Evolutionary conservation across 1,284 basidiomycete genomes (phyloP), one percentile per base, ranked within the genome.

Genomic region (Malassezia arunalokei): DNA sequence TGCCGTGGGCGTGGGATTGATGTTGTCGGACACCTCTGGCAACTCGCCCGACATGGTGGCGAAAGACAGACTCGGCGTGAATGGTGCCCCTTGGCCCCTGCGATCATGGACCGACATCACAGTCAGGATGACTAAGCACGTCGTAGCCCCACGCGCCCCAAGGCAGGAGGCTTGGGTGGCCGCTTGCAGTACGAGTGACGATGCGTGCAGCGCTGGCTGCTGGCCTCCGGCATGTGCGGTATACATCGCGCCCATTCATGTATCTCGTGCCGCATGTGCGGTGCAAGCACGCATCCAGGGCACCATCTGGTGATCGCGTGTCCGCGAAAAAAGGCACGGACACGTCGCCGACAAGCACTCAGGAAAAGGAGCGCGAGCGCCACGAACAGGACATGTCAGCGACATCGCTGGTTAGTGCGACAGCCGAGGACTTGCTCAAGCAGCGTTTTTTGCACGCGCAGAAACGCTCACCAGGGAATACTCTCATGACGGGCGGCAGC

Each of bases 371-470:
- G 20, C 20, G 20, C 20, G 20, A 24, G 20, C 20, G 20, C 20
- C 20, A 24, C 20, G 20, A 24, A 24, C 38, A 27, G 20, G 8
- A 11, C 47, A 41, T 24, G 20, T 24, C 20, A 24, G 20, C 33
- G 11, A 35, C 15, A 35, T 37, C 52, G 29, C 53, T 55, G 8
- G 55, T 51, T 7, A 52, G 55, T 33, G 41, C 56, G 3, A 54
- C 60, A 1, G 48, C 56, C 14, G 64, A 66, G 32, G 62, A 66
- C 35, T 40, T 66, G 30, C 52, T 66, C 28, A 66, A 66, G 42
- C 64, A 66, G 47, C 56, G 64, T 3, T 66, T 66, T 52, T 55
- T 61, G 35, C 62, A 66, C 32, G 64, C 64, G 8, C 64, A 66
- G 48, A 62, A 60, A 39, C 60, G 62, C 12, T 46, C 62, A n/a